Base-by-base conservation (phyloP, 805 yeast species). In the Metschnikowia vanudenii region DNA sequence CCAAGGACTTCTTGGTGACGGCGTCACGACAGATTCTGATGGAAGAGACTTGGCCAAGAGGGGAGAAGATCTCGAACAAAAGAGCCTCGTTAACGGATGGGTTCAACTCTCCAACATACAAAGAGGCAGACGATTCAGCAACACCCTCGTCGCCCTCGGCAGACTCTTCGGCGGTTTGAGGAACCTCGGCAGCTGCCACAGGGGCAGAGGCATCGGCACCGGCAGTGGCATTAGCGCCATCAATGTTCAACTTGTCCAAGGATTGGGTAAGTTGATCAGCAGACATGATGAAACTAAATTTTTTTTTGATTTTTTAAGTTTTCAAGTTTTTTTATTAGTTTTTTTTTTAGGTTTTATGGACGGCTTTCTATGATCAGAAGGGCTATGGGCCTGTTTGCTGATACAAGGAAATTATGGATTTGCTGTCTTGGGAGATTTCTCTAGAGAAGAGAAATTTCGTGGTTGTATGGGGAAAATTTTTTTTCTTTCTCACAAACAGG, bases 1-100 rank as follows among this genome's bases (percentile, higher is more conserved):
- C 98, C 60, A 94, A 82, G 52, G 98, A 92, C 67, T 89, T 90
- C 78, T 92, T 88, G 69, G 97, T 84, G 61, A 94, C 85, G 59
- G 97, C 96, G 68, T 94, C 98, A 76, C 99, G 92, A 79, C 99
- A 94, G 55, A 94, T 97, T 78, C 98, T 91, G 71, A 94, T 91
- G 53, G 97, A 88, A 28, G 97, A 81, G 51, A 94, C 98, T 64
- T 88, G 90, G 59, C 98, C 99, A 61, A 92, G 79, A 65, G 88
- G 90, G 55, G 96, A 87, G 78, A 94, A 94, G 62, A 91, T 78
- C 78, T 94, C 99, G 68, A 87, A 94, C 65, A 94, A 82, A 61
- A 85, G 79, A 52, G 98, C 96, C 79, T 94, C 99, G 60, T 89
- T 87, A 60, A 94, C 96, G 38, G 86, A 69, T 55, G 91, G 88